A percentile compares a stretch with the other conserved stretches of the same genome.
Conservation (phyloP, 1,284 basidiomycete species). For the Sporisorium graminicola region DNA sequence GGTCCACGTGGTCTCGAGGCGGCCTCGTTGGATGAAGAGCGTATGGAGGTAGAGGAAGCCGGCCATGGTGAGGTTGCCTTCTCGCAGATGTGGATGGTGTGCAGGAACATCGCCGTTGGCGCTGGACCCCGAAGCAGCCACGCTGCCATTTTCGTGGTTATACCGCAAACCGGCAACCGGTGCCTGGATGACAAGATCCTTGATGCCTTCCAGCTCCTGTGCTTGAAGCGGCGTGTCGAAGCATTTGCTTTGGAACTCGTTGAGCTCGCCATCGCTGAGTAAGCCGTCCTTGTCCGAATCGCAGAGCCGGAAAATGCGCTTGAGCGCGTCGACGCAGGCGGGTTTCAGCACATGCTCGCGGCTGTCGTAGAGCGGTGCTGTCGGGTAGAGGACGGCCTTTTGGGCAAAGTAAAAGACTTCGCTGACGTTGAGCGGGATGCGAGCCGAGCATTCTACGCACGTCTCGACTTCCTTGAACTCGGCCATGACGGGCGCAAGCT, state of each 20-base stretch:
- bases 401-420: constrained; percentile 99
- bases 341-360: constrained; percentile 87
- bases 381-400: constrained; percentile 96
- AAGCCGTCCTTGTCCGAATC: constrained; percentile 94
- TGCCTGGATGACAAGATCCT: constrained; percentile 64
- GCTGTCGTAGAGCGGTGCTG: constrained; percentile 96
- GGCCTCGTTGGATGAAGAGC: constrained; percentile 94
- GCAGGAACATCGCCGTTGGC: constrained; percentile 40
- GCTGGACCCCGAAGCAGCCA: constrained; percentile 46
- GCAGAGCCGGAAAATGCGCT: constrained; percentile 94
- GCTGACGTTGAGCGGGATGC: constrained; percentile 82
- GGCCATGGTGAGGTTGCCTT: constrained; percentile 83
- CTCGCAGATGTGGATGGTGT: constrained; percentile 65
- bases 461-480: constrained; percentile 81
- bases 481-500: constrained; percentile 68
- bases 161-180: constrained; percentile 48
- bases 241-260: constrained; percentile 97
- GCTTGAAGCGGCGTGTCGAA: constrained; percentile 92
- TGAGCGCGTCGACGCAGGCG: constrained; percentile 87
- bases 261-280: constrained; percentile 88
- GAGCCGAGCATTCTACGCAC: constrained; percentile 95
- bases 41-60: constrained; percentile 97
- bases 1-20: constrained; percentile 98
- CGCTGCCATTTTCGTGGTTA: constrained; percentile 49
- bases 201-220: constrained; percentile 83